Conservation (phyloP, 768 basidiomycete species). For the Krasilnikovozyma curviuscula region DNA sequence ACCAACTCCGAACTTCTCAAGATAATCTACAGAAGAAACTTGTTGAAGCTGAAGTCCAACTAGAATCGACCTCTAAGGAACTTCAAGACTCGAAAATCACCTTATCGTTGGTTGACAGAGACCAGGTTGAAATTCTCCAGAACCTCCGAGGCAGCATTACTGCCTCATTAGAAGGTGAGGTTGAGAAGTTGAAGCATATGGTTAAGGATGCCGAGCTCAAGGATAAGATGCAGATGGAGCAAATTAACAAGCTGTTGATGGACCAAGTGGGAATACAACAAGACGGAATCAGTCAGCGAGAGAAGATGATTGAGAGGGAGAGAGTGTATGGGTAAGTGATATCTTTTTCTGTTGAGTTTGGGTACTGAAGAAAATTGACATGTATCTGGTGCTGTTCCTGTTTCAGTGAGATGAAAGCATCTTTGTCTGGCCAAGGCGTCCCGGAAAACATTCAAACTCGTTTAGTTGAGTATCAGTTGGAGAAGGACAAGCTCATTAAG, state of each 20-base stretch:
- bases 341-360: not conserved
- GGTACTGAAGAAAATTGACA: not conserved
- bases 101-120: conserved; percentile 80
- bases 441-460: conserved; percentile 65
- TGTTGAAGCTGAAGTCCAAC: conserved; percentile 35
- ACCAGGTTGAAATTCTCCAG: conserved; percentile 70
- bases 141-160: conserved; percentile 67
- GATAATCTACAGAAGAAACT: not conserved
- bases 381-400: not conserved
- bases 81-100: conserved; percentile 63
- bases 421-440: conserved; percentile 54
- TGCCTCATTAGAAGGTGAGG: conserved; percentile 48
- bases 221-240: conserved; percentile 70
- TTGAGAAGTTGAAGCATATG: conserved; percentile 43
- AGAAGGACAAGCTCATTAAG: conserved; percentile 51
- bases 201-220: conserved; percentile 58
- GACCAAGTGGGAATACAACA: conserved; percentile 83
- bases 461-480: conserved; percentile 55
- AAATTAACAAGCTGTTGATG: conserved; percentile 40
- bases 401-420: conserved; percentile 54
- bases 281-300: conserved; percentile 74
- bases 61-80: conserved; percentile 33
- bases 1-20: not conserved
- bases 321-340: not conserved
- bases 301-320: conserved; percentile 28